A percentile compares a stretch with the other conserved stretches of the same genome.
Conservation (phyloP, 345 rosid species). For the Excoecaria agallocha region DNA sequence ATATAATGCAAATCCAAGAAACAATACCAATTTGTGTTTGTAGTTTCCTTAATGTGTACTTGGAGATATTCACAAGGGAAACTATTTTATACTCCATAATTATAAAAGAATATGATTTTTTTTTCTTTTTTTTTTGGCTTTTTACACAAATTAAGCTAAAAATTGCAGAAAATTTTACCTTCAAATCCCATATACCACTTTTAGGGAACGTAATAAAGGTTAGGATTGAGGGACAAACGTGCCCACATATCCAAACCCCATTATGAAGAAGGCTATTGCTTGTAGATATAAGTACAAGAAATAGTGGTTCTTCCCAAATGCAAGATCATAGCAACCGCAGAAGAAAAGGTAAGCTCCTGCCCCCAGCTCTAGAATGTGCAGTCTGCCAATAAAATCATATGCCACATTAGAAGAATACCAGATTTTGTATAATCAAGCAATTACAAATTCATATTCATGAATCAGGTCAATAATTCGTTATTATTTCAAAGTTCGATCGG, state of each 20-base stretch:
- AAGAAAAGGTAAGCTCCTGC: slow-evolving; percentile 72
- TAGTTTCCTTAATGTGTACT: not conserved
- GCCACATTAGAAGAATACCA: too few species aligned
- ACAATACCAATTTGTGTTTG: slow-evolving; percentile 2
- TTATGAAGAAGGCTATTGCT: slow-evolving; percentile 76
- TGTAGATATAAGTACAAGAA: slow-evolving; percentile 67
- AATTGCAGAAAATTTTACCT: not conserved
- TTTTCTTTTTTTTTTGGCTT: not conserved
- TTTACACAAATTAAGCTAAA: slow-evolving; percentile 11
- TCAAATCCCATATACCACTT: too few species aligned
- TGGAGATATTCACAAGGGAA: slow-evolving; percentile 16
- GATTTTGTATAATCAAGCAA: too few species aligned
- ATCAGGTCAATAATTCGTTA: too few species aligned
- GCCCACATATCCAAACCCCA: slow-evolving; percentile 76
- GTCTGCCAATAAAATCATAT: slow-evolving; percentile 33
- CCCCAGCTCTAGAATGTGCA: slow-evolving; percentile 64
- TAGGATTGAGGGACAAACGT: slow-evolving; percentile 53
- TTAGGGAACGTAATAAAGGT: not conserved
- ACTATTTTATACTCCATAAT: slow-evolving; percentile 3
- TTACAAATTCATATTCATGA: too few species aligned
- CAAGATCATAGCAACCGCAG: slow-evolving; percentile 65
- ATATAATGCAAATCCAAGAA: not conserved
- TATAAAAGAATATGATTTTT: slow-evolving; percentile 9
- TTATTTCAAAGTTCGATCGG: too few species aligned
- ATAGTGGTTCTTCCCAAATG: slow-evolving; percentile 60